These are phyloP conservation scores for Diplodia sapinea DNA, from an alignment of 2,329 filamentous ascomycete genomes.

Conservation along the genomic window DNA sequence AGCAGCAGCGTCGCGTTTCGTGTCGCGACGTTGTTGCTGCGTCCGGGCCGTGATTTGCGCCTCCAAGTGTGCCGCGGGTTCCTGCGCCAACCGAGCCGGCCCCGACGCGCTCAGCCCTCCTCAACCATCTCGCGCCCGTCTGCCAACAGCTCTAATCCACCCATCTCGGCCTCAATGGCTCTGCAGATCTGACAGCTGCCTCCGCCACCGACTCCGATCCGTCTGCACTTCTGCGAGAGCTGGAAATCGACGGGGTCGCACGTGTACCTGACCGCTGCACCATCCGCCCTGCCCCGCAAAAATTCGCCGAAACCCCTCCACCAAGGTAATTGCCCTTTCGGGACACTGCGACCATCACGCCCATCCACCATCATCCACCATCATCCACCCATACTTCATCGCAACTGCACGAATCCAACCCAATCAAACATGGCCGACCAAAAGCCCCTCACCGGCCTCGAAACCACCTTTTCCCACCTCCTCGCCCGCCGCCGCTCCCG, in stretches of 20 bases:
- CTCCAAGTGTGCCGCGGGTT: constrained; percentile 1
- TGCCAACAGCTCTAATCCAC: not conserved
- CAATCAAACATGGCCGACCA: not conserved
- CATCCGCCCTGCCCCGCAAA: constrained; percentile 3
- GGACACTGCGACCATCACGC: not conserved
- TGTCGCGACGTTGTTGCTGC: not conserved
- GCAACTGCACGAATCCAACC: not conserved
- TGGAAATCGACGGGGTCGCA: not conserved
- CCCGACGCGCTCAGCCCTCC: not conserved
- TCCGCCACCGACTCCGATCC: not conserved
- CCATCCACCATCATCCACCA: not conserved
- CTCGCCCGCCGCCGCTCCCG: constrained; percentile 50
- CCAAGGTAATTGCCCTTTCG: constrained; percentile 6
- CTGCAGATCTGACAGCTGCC: constrained; percentile 2
- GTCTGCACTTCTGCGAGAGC: not conserved
- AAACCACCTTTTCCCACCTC: constrained; percentile 37
- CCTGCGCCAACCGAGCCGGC: constrained; percentile 19
- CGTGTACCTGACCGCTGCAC: constrained; percentile 14
- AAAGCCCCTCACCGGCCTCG: constrained; percentile 34
- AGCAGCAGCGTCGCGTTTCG: not conserved
- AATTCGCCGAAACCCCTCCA: constrained; percentile 1
- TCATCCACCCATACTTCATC: no score
- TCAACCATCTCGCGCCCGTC: not conserved
- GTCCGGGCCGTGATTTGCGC: not conserved
- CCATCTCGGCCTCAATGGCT: constrained; percentile 8